These are phyloP conservation scores for Viola pubescens DNA, from an alignment of 441 rosid species.

Conservation along the genomic window DNA sequence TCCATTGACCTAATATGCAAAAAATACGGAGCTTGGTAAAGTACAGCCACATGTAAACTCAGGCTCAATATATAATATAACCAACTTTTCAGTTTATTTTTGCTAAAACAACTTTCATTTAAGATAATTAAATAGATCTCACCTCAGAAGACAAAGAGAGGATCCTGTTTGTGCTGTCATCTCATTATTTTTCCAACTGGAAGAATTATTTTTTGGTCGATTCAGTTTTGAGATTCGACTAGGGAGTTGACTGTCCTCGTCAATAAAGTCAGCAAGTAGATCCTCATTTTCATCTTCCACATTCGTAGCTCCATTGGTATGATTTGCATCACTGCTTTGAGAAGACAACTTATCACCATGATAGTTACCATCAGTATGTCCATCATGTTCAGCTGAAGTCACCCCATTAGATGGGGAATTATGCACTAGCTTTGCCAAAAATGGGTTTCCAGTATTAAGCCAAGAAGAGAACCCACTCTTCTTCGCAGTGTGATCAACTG, in stretches of 20 bases:
- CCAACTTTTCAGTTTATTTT: not conserved
- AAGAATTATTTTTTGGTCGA: constrained; percentile 31
- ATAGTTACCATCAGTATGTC: constrained; percentile 26
- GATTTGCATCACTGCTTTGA: constrained; percentile 26
- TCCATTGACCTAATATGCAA: constrained; percentile 77
- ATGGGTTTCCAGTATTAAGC: constrained; percentile 78
- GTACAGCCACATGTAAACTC: constrained; percentile 3
- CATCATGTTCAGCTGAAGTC: constrained; percentile 42
- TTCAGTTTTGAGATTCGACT: constrained; percentile 68
- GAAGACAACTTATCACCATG: constrained; percentile 36
- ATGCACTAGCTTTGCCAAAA: constrained; percentile 47
- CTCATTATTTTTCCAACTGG: constrained; percentile 54
- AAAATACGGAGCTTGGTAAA: constrained; percentile 18
- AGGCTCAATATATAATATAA: not conserved
- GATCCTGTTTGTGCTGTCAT: constrained; percentile 87
- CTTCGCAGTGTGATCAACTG: constrained; percentile 31
- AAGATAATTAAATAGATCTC: constrained; percentile 16
- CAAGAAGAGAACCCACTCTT: constrained; percentile 77
- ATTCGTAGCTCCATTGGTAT: constrained; percentile 44
- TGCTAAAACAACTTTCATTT: constrained; percentile 3
- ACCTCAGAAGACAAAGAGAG: constrained; percentile 94
- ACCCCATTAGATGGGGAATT: constrained; percentile 41
- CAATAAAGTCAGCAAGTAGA: constrained; percentile 94
- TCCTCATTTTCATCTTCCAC: constrained; percentile 95
- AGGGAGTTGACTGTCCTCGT: constrained; percentile 99